A percentile compares a stretch with the other conserved stretches of the same genome.
phyloP scores from a whole-genome alignment of 108 stramenopile species.

The Schizochytrium sp. region DNA sequence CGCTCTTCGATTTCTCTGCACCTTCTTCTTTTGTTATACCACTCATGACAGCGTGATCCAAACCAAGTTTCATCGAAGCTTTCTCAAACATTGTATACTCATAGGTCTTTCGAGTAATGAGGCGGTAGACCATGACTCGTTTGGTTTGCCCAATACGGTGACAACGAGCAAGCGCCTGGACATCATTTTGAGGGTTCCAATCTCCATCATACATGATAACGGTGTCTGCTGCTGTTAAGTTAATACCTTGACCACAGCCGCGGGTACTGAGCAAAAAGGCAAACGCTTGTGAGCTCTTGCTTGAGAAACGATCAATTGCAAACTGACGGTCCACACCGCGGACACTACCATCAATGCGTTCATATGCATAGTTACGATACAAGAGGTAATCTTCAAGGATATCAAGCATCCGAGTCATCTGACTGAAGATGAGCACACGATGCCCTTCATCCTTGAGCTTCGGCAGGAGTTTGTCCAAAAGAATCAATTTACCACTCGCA shows the following conservation, averaged over 20 bases:
- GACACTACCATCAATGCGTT: conserved; percentile 95
- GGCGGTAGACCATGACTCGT: conserved; percentile 88
- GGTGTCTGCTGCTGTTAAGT: conserved; percentile 94
- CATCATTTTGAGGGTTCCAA: conserved; percentile 98
- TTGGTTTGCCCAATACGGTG: conserved; percentile 99
- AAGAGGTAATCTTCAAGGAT: conserved; percentile 93
- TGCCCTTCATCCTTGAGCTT: conserved; percentile 90
- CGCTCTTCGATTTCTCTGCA: background rate
- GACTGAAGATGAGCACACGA: conserved; percentile 91
- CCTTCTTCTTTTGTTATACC: conserved; percentile 75
- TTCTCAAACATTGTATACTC: conserved; percentile 98
- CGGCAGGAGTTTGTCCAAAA: conserved; percentile 96
- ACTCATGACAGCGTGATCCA: conserved; percentile 96
- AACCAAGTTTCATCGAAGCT: conserved; percentile 95
- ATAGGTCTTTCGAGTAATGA: conserved; percentile 95
- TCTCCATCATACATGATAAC: conserved; percentile 94
- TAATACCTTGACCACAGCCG: conserved; percentile 95
- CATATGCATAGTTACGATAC: conserved; percentile 79
- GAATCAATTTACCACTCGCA: conserved; percentile 91
- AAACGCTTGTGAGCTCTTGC: conserved; percentile 80
- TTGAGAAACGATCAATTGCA: conserved; percentile 91
- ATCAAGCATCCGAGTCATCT: conserved; percentile 98
- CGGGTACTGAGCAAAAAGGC: conserved; percentile 96
- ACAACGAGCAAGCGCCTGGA: conserved; percentile 92
- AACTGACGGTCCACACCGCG: conserved; percentile 88